Base-by-base conservation (phyloP, 2,329 filamentous ascomycete species). In the Amphichorda felina region DNA sequence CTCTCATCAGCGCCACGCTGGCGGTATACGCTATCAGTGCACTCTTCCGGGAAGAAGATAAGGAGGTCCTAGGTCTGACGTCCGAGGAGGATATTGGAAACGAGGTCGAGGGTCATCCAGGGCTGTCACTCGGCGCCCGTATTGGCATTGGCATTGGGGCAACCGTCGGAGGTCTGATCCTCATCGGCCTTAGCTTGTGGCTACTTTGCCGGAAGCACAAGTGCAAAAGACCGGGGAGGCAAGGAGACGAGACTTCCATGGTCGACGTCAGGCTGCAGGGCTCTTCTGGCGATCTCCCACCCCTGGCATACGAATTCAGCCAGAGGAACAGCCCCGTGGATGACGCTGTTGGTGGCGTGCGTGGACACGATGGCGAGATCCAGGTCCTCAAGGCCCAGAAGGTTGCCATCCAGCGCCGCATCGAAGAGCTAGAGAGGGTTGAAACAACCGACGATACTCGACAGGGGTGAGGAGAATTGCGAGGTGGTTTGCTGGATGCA, bases 11-110 rank as follows among this genome's bases (percentile, higher is more conserved):
- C 33, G 59, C 57, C 34, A 54, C 55, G 5, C 49, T 60, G 17
- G 57, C 55, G 4, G 55, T 60, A 8, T 51, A 57, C 37, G 55
- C 53, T 5, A 54, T 60, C 24, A 50, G 51, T 14, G 57, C 56
- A 4, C 47, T 59, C n/a, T 61, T 59, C 38, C 50, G 50, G 30
- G 52, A 55, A n/a, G 43, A 43, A 7, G 57, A 62, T 38, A 56
- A 54, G 33, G 46, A 47, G 21, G 41, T 43, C 9, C 44, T 61
- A 4, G 55, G 56, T 8, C 39, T 59, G 1, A 48, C 52, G 4
- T 52, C 59, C 24, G 50, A 57, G 16, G 47, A 53, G 11, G 48
- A 55, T 4, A 50, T 53, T 15, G 25, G 38, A 8, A 41, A 38
- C 8, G 44, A 50, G 3, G 37, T 37, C 4, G 41, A 46, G 4